Conservation (phyloP, 179 eudicot genomes). For the Silene vulgaris region DNA sequence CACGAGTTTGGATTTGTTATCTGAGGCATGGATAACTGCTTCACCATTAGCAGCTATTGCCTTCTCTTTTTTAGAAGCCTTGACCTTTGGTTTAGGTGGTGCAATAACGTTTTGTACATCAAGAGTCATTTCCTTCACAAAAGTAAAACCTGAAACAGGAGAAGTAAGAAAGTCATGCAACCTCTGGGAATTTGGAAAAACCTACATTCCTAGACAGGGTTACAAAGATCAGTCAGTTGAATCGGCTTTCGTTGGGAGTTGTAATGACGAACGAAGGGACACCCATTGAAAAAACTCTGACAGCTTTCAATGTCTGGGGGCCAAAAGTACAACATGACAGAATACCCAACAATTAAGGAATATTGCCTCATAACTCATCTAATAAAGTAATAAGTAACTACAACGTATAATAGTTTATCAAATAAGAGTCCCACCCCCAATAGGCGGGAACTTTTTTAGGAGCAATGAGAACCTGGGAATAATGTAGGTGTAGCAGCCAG, state of each 20-base stretch:
- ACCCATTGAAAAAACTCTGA: too few relatives aligned
- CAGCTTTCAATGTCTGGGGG: too few relatives aligned
- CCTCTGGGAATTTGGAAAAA: not conserved
- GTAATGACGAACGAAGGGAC: too few relatives aligned
- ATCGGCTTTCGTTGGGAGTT: too few relatives aligned
- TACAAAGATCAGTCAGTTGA: too few relatives aligned
- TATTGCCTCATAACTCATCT: too few relatives aligned
- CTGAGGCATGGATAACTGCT: conserved; percentile 23
- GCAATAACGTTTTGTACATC: conserved; percentile 70
- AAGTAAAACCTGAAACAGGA: conserved; percentile 53
- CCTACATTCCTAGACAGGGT: not conserved
- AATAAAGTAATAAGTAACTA: too few relatives aligned
- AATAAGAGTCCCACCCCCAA: not conserved
- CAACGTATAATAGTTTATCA: too few relatives aligned
- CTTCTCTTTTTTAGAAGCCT: conserved; percentile 34
- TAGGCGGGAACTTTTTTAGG: not conserved
- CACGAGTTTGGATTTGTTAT: conserved; percentile 27
- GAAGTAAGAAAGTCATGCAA: conserved; percentile 1
- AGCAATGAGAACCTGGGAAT: not conserved
- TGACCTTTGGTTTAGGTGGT: conserved; percentile 41
- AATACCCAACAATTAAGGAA: too few relatives aligned
- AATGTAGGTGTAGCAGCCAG: not conserved
- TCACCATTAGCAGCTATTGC: conserved; percentile 31
- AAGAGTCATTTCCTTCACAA: conserved; percentile 83
- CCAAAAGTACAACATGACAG: too few relatives aligned